Conservation (phyloP, 148 eudicot species). For the Vaccinium vitisidaea region DNA sequence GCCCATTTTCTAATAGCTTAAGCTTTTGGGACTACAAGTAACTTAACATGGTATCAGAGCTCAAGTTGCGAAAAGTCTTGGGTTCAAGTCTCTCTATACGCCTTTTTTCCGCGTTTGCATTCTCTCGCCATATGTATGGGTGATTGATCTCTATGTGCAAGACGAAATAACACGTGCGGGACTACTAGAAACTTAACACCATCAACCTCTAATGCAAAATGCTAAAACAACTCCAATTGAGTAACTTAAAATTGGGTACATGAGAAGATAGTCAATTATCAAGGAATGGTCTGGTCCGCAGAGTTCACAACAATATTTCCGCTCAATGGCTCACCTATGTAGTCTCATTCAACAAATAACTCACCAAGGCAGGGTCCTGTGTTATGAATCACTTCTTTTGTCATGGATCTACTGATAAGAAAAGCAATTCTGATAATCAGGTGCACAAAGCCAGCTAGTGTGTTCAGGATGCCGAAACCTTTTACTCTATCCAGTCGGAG, state of each 20-base stretch:
- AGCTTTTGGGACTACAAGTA: no score
- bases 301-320: neutral
- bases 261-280: neutral
- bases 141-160: no score
- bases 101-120: no score
- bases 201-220: neutral
- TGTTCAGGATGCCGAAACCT: constrained; percentile 84
- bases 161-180: no score
- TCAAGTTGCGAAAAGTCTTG: no score
- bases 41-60: no score
- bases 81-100: no score
- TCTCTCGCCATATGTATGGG: no score
- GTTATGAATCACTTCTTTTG: neutral
- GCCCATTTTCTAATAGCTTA: no score
- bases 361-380: neutral
- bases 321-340: neutral
- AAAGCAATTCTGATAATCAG: constrained; percentile 33
- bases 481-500: constrained; percentile 79
- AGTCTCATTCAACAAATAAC: constrained; percentile 6
- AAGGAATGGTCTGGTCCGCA: neutral
- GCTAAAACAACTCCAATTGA: neutral
- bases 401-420: neutral
- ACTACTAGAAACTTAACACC: no score
- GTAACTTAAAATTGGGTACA: neutral
- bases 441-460: constrained; percentile 72